Evolutionary conservation across 306 rosid species (phyloP).

Genomic region (peach (Prunus persica)): DNA sequence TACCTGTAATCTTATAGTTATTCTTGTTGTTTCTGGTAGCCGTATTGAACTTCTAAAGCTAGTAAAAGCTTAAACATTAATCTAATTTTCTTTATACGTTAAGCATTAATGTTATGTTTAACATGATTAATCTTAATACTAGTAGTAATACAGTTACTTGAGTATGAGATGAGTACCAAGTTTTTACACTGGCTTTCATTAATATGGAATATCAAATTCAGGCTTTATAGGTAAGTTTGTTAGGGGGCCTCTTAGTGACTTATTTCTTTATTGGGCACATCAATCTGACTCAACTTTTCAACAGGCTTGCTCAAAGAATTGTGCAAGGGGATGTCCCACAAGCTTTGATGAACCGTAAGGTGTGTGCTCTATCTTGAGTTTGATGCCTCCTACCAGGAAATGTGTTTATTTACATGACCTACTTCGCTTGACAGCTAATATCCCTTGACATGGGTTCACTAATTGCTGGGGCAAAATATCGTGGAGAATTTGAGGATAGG

Average conservation of each 20-base stretch:
- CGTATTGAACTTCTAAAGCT: no score
- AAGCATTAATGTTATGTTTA: no score
- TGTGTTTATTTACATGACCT: background rate
- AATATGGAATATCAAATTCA: no score
- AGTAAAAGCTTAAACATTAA: no score
- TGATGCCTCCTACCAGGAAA: background rate
- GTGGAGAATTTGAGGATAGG: slow-evolving; percentile 99
- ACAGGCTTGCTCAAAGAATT: slow-evolving; percentile 98
- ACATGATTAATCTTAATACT: no score
- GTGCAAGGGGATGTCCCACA: slow-evolving; percentile 99
- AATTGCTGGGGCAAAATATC: slow-evolving; percentile 97
- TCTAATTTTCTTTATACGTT: no score
- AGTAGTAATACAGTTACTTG: no score
- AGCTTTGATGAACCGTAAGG: slow-evolving; percentile 95
- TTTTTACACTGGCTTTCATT: no score
- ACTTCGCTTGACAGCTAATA: slow-evolving; percentile 60
- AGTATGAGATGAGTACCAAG: no score
- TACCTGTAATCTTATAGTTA: background rate
- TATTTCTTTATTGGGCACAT: background rate
- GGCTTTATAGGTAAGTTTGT: background rate
- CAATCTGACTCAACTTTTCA: slow-evolving; percentile 19
- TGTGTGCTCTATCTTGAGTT: slow-evolving; percentile 35
- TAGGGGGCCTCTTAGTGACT: background rate
- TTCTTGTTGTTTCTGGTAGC: background rate
- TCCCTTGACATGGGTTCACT: slow-evolving; percentile 99